Evolutionary conservation across 1,284 basidiomycete species (phyloP), one percentile per base, ranked within the genome.

Genomic region (Malassezia caprae): DNA sequence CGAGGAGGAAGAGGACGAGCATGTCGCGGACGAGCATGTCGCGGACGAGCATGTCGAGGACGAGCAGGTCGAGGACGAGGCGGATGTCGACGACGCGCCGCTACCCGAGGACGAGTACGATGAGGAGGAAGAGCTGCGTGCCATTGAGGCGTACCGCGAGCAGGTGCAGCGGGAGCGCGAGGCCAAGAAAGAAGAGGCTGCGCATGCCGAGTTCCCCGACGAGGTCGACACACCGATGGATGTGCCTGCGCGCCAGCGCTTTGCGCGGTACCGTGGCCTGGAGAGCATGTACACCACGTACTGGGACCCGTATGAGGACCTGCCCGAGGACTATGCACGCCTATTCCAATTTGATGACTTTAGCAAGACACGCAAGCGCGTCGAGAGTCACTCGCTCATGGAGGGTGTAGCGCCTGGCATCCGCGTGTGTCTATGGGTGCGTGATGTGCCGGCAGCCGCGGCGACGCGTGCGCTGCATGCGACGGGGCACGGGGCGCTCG

Each of bases 321-420:
- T 99, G 17, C 94, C 93, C 4, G 76, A 84, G 50, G 91, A 98
- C 70, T 98, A 98, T 70, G 90, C 86, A 0, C 81, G 86, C 40
- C 93, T 96, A 64, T 99, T 96, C 78, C 88, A 93, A 76, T 96
- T 98, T 69, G 90, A 96, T 76, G 88, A 93, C 69, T 96, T 86
- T 77, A 85, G 83, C 69, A 82, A 85, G 23, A 96, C 90, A 2
- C 85, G 88, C 64, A 81, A 86, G 41, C 80, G 82, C 31, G 84
- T 96, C 32, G 75, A 76, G 24, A 82, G 57, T 23, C 53, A 58
- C 32, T 61, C 69, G 17, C 47, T 69, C 13, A 32, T 65, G 6
- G 65, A 68, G 43, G 67, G 68, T n/a, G 61, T 73, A 1, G 48
- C 58, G 40, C 62, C 61, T 2, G 66, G 64, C 7, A 54, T 60